Base-by-base conservation (phyloP, 495 filamentous ascomycete genomes). In the Aspergillus olivimuriae region DNA sequence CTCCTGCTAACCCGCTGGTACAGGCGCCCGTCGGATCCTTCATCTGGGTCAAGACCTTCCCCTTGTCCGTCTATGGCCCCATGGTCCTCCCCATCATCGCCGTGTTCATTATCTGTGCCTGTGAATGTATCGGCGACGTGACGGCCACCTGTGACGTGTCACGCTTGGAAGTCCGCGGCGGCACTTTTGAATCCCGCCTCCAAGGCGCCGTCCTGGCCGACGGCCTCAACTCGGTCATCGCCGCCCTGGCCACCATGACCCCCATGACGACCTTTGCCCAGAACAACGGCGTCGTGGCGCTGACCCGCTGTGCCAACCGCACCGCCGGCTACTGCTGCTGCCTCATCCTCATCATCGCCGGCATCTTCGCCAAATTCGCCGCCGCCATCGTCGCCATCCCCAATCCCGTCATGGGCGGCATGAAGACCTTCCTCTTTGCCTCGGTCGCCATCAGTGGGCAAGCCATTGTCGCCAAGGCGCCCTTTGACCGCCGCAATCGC, bases 341-440 rank as follows among this genome's bases (percentile, higher is more conserved):
- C 68, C 68, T 89, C 53, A 94, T 94, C 73, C 73, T 95, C 15
- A 63, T 95, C 41, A 59, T 95, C 58, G 89, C 89, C 84, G 89
- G 89, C 32, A 71, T 95, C 49, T 94, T 95, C 63, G 81, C 87
- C 44, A 95, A 95, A 52, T 94, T 95, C 61, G 87, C 89, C 12
- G 89, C 90, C 1, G 75, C 86, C 1, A 76, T 95, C 1, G 85
- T 91, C 8, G 70, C 88, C 32, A 95, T 95, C 51, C 90, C 90
- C 0, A 66, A 74, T 20, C 51, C 90, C 2, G 88, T 94, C 1
- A 70, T 95, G 4, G 89, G 89, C 39, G 90, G 90, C 22, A 94
- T 96, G 87, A 95, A 89, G 0, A 90, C 87, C 2, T 95, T 95
- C 65, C 73, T 96, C n/a, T 95, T 95, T 69, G 76, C 74, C 47